phyloP scores from a whole-genome alignment of 495 filamentous ascomycete species.

The Aspergillus avenaceus region DNA sequence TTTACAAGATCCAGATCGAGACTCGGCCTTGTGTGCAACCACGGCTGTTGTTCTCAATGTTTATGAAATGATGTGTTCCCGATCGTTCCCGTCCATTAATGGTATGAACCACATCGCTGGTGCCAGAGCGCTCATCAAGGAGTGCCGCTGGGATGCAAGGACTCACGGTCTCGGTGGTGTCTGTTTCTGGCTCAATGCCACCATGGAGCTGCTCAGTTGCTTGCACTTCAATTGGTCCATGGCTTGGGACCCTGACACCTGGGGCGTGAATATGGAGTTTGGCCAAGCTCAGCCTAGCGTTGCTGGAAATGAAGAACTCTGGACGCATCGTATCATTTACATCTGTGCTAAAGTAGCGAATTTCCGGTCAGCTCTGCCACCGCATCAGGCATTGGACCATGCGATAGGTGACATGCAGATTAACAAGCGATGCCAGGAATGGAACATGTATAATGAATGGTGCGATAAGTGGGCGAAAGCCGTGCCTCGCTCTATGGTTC shows the following conservation, averaged over 20 bases:
- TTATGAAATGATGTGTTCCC: slow-evolving; percentile 86
- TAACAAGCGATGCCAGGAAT: slow-evolving; percentile 67
- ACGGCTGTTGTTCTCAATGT: slow-evolving; percentile 86
- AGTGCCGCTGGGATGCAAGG: slow-evolving; percentile 84
- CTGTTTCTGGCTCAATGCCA: slow-evolving; percentile 93
- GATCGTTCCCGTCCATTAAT: slow-evolving; percentile 49
- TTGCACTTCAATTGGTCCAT: slow-evolving; percentile 83
- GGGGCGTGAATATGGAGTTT: slow-evolving; percentile 86
- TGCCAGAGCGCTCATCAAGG: slow-evolving; percentile 81
- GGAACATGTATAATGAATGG: slow-evolving; percentile 66
- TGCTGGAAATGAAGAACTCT: slow-evolving; percentile 69
- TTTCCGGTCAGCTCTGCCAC: slow-evolving; percentile 66
- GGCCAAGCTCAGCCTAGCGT: slow-evolving; percentile 32
- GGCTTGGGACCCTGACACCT: slow-evolving; percentile 88
- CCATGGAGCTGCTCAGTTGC: slow-evolving; percentile 85
- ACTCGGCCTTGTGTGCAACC: slow-evolving; percentile 83
- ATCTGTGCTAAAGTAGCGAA: slow-evolving; percentile 85
- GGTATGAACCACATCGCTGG: slow-evolving; percentile 85
- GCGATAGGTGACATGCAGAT: slow-evolving; percentile 59
- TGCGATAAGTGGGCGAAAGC: slow-evolving; percentile 77
- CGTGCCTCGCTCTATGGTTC: slow-evolving; percentile 81
- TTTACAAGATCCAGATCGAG: slow-evolving; percentile 75
- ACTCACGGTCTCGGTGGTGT: slow-evolving; percentile 77
- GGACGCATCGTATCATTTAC: slow-evolving; percentile 87
- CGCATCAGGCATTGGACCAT: slow-evolving; percentile 53